These are phyloP conservation scores for Solanum sejunctum DNA, from an alignment of 257 asterid species.

Conservation along the genomic window DNA sequence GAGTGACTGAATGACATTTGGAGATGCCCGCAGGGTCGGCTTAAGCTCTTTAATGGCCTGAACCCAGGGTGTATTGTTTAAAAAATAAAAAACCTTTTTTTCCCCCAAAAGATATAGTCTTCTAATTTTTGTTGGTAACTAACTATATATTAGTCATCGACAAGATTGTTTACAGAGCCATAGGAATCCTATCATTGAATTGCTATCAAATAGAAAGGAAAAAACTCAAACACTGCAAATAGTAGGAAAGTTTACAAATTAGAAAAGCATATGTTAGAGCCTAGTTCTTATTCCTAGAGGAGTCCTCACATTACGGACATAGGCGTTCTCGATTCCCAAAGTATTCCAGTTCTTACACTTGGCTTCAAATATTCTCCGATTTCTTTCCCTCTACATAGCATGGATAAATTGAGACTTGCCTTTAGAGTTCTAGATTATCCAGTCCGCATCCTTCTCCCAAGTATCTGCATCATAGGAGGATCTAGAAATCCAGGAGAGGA, in stretches of 20 bases:
- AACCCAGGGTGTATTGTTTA: too few species aligned
- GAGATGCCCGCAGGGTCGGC: neutral
- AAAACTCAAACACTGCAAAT: neutral
- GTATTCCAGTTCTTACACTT: neutral
- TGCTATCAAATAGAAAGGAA: neutral
- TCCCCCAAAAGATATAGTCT: too few species aligned
- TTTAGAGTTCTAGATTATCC: too few species aligned
- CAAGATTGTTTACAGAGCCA: too few species aligned
- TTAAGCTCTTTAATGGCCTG: neutral
- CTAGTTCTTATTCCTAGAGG: neutral
- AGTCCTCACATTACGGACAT: neutral
- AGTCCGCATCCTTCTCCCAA: neutral
- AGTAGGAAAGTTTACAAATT: neutral
- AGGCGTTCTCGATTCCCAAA: neutral
- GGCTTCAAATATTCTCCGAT: neutral
- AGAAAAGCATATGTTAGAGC: too few species aligned
- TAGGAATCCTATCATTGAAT: neutral
- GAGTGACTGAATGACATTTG: neutral
- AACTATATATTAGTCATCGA: too few species aligned
- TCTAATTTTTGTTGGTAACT: too few species aligned
- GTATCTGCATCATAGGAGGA: neutral
- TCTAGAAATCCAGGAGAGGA: neutral
- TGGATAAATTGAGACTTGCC: neutral
- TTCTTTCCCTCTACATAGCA: neutral
- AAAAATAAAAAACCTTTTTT: too few species aligned